Evolutionary conservation across 495 filamentous ascomycete species (phyloP), one percentile per base, ranked within the genome.

Genomic region (Stereocaulon alpinum): DNA sequence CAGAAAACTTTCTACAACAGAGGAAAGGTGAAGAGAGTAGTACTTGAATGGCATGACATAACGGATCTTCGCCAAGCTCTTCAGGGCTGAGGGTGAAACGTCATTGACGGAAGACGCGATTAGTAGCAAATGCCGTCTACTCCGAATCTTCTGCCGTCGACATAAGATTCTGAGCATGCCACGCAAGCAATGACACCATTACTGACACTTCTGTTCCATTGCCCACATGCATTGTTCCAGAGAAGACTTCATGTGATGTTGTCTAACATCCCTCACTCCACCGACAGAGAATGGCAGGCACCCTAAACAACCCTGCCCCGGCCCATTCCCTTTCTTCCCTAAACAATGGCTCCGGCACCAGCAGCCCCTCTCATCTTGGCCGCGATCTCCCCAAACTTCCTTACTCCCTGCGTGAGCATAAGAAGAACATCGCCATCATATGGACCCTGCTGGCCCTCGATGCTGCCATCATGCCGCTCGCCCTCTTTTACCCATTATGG

Each of bases 381-480:
- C 22, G 1, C 18, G 7, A n/a, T 10, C 52, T 61, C 41, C 81
- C 80, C 40, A 72, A 73, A 15, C 75, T 85, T 20, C 79, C 82
- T 32, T 84, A 83, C 66, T 76, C 75, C 6, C 66, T 84, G 20
- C 74, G 71, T 29, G 67, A 73, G n/a, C 72, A 81, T 27, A 82
- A 81, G 59, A 74, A 72, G 67, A 69, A 74, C 40, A 83, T 84
- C 63, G 64, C 73, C 20, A 64, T 81, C 29, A 84, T 85, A 69
- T 85, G 82, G 82, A 72, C 66, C 0, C 67, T 84, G 18, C 79
- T 83, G 49, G 55, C 82, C 10, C 55, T 82, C 37, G 81, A 84
- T 63, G 76, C 72, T 20, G 65, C 80, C 14, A 73, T 68, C 18
- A 76, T 84, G 65, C 82, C 82, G 17, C 68, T 84, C 40, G 73